Evolutionary conservation across 306 rosid genomes (phyloP), one percentile per base, ranked within the genome.

Genomic region (Quercus alba): DNA sequence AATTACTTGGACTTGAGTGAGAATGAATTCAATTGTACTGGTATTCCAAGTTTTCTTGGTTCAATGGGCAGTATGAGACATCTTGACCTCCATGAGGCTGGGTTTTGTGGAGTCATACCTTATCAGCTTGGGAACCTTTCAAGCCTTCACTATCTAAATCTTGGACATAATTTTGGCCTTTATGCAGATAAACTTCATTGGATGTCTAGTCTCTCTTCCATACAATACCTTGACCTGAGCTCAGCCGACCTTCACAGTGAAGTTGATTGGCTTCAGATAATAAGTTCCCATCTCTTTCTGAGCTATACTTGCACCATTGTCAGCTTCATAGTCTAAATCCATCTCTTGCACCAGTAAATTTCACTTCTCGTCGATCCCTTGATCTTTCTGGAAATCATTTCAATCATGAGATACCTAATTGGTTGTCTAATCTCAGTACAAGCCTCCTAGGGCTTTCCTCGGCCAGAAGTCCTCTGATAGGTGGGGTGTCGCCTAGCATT

Each of bases 91-190:
- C 8, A 2, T 13, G 3, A 0, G 0, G 74, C 56, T 1, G 3
- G 55, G 1, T 67, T 68, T 1, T 0, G 5, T 33, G 81, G 75
- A 3, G 5, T 7, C 6, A 67, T 82, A 4, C 79, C 85, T 1
- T 20, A 35, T 3, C 68, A 77, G 30, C 44, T 82, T 12, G 78
- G 78, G 41, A 82, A 82, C n/a, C 82, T 78, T 25, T n/a, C 85
- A 1, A 77, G 20, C 9, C 51, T 44, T 44, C 13, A 5, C 51
- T 11, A 46, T 31, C 78, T 79, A 18, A 1, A n/a, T 35, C 63
- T 79, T 58, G 54, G 31, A 12, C 0, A 1, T 64, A 0, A 9
- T 28, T 3, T 3, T 4, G 3, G 20, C 0, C 18, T 44, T 3
- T 30, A 1, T 33, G 4, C 5, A 19, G 44, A 62, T 74, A 52